Base-by-base conservation (phyloP, 805 yeast genomes). In the Yamadazyma phyllophila region DNA sequence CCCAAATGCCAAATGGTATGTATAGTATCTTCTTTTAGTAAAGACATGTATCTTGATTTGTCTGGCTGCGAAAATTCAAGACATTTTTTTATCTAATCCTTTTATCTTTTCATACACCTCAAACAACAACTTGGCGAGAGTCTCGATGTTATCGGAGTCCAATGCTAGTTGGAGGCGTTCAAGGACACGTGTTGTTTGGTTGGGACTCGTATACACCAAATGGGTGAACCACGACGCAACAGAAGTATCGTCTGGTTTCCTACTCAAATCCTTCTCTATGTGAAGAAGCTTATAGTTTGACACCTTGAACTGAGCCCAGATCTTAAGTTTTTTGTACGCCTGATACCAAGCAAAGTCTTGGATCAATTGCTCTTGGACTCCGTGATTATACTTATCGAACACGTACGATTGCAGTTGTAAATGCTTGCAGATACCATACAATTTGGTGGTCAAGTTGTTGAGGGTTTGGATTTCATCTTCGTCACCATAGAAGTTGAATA, bases 261-360 rank as follows among this genome's bases (percentile, higher is more conserved):
- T 26, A 40, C 61, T 62, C 35, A 69, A 56, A 17, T 61, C 64
- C 29, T 57, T 58, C 43, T 69, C 74, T 29, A 67, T 47, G 24
- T 60, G 70, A n/a, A 75, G 68, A 26, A 82, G 57, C 54, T 77
- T 79, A 43, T 69, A 66, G 52, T 83, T 83, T 5, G 78, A 65
- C 26, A 77, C 60, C 46, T 83, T 77, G 46, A 84, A 69, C 44
- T 76, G 75, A 12, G 84, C 75, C 41, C 81, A 83, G 4, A 82
- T 69, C 41, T 67, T 73, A 31, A 87, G 57, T 61, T 88, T 88
- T 51, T 72, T 76, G 52, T 71, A 75, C 43, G 76, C 66, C 50
- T 76, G 71, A 67, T 83, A 88, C 90, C 96, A 85, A 1, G 97
- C 90, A 55, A 78, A 85, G 54, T 88, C 97, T 36, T 74, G 66